phyloP scores from a whole-genome alignment of 805 yeast species.

The Jamesozyma hellenica region DNA sequence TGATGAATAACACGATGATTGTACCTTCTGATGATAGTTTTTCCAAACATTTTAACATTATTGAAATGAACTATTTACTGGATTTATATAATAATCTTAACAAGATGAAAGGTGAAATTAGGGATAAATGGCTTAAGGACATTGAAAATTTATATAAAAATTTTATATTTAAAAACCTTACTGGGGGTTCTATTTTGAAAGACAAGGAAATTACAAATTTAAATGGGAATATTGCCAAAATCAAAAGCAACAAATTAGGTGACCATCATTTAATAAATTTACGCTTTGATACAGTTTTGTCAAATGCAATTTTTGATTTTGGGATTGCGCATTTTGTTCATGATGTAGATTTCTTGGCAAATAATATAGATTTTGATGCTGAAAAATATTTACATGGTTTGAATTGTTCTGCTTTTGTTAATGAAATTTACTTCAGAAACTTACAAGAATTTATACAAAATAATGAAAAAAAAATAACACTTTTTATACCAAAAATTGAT shows the following conservation, averaged over 20 bases:
- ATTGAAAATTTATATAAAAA: constrained; percentile 17
- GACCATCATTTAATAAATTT: constrained; percentile 30
- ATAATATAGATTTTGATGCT: constrained; percentile 35
- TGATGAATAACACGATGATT: constrained; percentile 33
- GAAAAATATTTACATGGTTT: constrained; percentile 51
- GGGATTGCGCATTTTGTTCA: constrained; percentile 44
- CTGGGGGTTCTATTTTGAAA: constrained; percentile 35
- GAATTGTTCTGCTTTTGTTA: constrained; percentile 52
- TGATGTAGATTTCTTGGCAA: constrained; percentile 20
- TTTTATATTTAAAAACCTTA: constrained; percentile 32
- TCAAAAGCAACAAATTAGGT: constrained; percentile 28
- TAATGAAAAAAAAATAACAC: constrained; percentile 39
- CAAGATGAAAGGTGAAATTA: constrained; percentile 6
- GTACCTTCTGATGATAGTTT: constrained; percentile 38
- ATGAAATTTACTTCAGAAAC: constrained; percentile 56
- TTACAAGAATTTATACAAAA: constrained; percentile 38
- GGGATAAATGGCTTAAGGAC: constrained; percentile 15
- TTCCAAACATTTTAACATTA: constrained; percentile 25
- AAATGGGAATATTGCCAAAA: constrained; percentile 14
- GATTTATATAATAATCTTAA: constrained; percentile 11
- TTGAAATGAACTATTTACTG: constrained; percentile 39
- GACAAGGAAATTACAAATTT: constrained; percentile 8
- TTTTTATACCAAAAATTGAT: constrained; percentile 42
- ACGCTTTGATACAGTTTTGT: constrained; percentile 23
- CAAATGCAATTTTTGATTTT: constrained; percentile 37